Evolutionary conservation across 169 alveolate species (phyloP).

Genomic region (Eimeria brunetti): DNA sequence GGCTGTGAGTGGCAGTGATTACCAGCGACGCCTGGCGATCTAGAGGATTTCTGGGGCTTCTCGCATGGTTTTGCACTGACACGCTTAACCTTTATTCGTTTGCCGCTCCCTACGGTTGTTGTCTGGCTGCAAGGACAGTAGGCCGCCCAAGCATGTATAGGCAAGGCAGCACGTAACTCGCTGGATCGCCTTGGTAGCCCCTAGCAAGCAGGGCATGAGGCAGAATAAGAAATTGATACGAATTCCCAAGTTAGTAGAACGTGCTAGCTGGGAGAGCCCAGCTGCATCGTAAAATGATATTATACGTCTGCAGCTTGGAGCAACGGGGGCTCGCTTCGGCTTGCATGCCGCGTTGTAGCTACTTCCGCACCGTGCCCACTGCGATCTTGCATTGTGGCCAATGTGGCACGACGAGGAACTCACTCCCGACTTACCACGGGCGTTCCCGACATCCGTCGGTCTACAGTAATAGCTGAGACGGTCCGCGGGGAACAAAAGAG

Average conservation of each 20-base stretch:
- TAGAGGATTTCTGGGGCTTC: background rate
- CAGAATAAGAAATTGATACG: background rate
- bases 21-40: background rate
- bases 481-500: background rate
- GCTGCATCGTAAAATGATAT: background rate
- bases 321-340: background rate
- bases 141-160: background rate
- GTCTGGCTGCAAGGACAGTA: background rate
- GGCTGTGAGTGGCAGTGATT: background rate
- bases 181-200: background rate
- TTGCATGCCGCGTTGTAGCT: background rate
- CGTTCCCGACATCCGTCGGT: background rate
- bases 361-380: background rate
- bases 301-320: background rate
- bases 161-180: background rate
- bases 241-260: background rate
- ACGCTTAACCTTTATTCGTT: background rate
- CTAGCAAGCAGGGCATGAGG: background rate
- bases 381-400: background rate
- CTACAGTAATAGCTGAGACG: background rate
- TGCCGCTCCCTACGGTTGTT: background rate
- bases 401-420: background rate
- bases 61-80: background rate
- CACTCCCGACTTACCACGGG: background rate
- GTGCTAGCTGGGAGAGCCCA: background rate